Percentiles rank a stretch among this genome's conserved stretches.
Evolutionary conservation across 352 stramenopile species (phyloP).

Genomic region (Globisporangium canariense): DNA sequence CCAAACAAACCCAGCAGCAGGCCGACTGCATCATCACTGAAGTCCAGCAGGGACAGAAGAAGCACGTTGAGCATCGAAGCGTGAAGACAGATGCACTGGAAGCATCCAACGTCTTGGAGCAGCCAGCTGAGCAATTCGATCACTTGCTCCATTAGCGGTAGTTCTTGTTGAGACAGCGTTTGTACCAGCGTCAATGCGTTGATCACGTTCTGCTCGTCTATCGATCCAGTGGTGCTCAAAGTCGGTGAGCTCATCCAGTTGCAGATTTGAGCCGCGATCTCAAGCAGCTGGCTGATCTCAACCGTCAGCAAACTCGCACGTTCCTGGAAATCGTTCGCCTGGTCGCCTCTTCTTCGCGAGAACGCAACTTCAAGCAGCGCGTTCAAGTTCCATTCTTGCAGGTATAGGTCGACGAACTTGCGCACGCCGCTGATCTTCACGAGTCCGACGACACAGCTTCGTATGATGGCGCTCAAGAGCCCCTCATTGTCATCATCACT

Average conservation of each 20-base stretch:
- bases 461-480: slow-evolving; percentile 14
- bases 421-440: slow-evolving; percentile 31
- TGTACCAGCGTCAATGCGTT: slow-evolving; percentile 27
- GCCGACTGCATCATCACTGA: not conserved
- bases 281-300: slow-evolving; percentile 38
- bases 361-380: slow-evolving; percentile 40
- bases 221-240: too few relatives aligned
- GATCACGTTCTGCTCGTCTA: slow-evolving; percentile 21
- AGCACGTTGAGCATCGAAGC: slow-evolving; percentile 26
- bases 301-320: slow-evolving; percentile 20
- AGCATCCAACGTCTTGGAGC: slow-evolving; percentile 18
- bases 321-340: slow-evolving; percentile 42
- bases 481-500: slow-evolving; percentile 11
- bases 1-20: slow-evolving; percentile 31
- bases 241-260: slow-evolving; percentile 9
- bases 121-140: slow-evolving; percentile 34
- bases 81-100: slow-evolving; percentile 27
- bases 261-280: slow-evolving; percentile 20
- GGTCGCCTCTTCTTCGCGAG: slow-evolving; percentile 27
- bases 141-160: slow-evolving; percentile 29
- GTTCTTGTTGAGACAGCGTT: slow-evolving; percentile 5
- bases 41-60: slow-evolving; percentile 9
- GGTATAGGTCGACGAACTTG: slow-evolving; percentile 54
- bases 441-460: slow-evolving; percentile 33
- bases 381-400: slow-evolving; percentile 47